Percentiles rank a stretch among this genome's conserved stretches.
Evolutionary conservation across 2,329 filamentous ascomycete species (phyloP).

Genomic region (Ustulina deusta): DNA sequence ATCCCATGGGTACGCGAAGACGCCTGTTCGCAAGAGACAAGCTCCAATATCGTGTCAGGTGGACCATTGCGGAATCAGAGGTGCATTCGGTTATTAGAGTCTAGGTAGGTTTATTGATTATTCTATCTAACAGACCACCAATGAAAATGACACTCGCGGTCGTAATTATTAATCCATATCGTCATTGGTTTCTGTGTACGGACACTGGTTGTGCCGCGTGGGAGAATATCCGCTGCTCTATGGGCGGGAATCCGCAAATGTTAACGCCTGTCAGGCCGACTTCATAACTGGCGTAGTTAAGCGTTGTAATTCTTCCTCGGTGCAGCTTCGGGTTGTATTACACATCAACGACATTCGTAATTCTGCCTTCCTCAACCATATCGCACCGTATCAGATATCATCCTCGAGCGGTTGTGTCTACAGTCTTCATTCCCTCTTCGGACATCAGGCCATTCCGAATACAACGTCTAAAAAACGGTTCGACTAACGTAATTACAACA

Average conservation of each 20-base stretch:
- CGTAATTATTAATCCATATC: constrained; percentile 17
- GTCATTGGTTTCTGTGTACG: background rate
- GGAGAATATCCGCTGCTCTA: background rate
- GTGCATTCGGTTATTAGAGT: background rate
- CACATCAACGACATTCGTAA: constrained; percentile 16
- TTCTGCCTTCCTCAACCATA: constrained; percentile 4
- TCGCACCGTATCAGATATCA: constrained; percentile 17
- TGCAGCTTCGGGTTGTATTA: background rate
- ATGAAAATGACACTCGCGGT: background rate
- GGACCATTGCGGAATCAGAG: background rate
- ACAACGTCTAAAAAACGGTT: background rate
- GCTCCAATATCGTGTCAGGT: background rate
- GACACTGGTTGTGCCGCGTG: background rate
- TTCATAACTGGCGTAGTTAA: background rate
- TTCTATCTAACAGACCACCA: background rate
- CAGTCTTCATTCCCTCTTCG: background rate
- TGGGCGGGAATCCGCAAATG: background rate
- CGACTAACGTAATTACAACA: background rate
- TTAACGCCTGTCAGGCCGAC: background rate
- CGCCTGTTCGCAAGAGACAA: background rate
- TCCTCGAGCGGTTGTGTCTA: background rate
- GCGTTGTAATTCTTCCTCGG: background rate
- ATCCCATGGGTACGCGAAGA: constrained; percentile 2
- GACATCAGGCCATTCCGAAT: background rate
- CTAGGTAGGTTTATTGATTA: background rate